Evolutionary conservation across 352 stramenopile species (phyloP).

Genomic region (Phytophthora podocarpi): DNA sequence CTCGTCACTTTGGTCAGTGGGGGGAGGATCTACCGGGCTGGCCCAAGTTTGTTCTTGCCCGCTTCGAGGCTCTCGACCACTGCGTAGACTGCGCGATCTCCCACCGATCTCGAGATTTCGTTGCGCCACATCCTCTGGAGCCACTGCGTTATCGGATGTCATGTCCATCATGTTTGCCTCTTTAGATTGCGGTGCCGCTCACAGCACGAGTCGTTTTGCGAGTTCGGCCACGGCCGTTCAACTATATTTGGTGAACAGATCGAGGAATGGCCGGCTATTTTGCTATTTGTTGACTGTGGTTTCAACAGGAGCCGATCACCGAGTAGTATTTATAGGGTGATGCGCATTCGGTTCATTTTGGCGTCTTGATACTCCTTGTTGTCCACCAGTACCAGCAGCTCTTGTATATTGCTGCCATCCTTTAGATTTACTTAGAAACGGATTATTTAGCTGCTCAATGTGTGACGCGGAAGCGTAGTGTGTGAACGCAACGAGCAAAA

Average conservation of each 20-base stretch:
- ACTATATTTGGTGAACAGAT: no score
- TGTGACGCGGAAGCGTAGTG: no score
- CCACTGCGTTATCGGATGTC: constrained; percentile 34
- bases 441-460: no score
- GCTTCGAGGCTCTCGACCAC: no score
- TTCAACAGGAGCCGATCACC: constrained; percentile 1
- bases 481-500: no score
- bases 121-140: constrained; percentile 25
- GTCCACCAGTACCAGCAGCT: no score
- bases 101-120: constrained; percentile 11
- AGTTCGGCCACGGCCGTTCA: no score
- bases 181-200: not conserved
- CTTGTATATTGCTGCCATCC: no score
- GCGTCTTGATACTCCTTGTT: no score
- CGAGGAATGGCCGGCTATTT: not conserved
- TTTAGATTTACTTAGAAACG: no score
- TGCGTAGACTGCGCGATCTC: not conserved
- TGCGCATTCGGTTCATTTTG: not conserved
- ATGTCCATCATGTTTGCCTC: constrained; percentile 55
- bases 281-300: constrained; percentile 27
- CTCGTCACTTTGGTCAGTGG: not conserved
- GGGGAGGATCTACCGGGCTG: constrained; percentile 1
- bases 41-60: constrained; percentile 26
- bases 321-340: constrained; percentile 31
- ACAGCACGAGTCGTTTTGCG: not conserved